These are phyloP conservation scores for Aureobasidium sp. DNA, from an alignment of 2,329 filamentous ascomycete genomes.

Conservation along the genomic window DNA sequence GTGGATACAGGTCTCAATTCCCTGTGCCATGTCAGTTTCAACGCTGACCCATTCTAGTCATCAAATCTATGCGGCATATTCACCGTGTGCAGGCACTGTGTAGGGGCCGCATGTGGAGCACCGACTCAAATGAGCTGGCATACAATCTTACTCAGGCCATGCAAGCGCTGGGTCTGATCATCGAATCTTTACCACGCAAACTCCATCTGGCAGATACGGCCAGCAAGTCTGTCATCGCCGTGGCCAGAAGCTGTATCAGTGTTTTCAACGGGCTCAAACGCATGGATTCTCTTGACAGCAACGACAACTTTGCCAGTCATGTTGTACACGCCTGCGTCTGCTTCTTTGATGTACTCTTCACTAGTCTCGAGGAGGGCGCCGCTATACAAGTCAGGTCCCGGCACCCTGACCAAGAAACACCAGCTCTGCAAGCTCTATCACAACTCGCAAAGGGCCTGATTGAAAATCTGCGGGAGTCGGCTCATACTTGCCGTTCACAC, in stretches of 20 bases:
- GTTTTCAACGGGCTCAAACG: conserved; percentile 27
- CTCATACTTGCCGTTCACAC: conserved; percentile 28
- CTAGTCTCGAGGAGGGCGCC: conserved; percentile 20
- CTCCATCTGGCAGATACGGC: conserved; percentile 14
- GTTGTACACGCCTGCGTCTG: conserved; percentile 1
- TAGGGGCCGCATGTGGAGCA: conserved; percentile 16
- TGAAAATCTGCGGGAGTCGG: conserved; percentile 16
- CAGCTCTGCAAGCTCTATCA: conserved; percentile 18
- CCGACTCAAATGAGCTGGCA: conserved; percentile 19
- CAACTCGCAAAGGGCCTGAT: conserved; percentile 30
- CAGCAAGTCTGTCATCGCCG: conserved; percentile 18
- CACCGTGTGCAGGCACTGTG: conserved; percentile 23
- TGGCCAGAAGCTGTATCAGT: conserved; percentile 31
- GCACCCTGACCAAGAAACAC: conserved; percentile 10
- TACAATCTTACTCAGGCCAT: conserved; percentile 23
- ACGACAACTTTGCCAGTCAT: not conserved
- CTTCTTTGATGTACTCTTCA: conserved; percentile 17
- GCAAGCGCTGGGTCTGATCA: conserved; percentile 19
- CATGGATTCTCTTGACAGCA: not conserved
- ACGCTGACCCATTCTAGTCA: not conserved
- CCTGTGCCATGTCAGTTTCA: no score
- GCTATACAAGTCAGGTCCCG: not conserved
- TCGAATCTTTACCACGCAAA: conserved; percentile 16
- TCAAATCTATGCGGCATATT: conserved; percentile 22
- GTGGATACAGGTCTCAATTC: not conserved